Conservation (phyloP, 2,329 filamentous ascomycete species). For the Alternaria sp. region DNA sequence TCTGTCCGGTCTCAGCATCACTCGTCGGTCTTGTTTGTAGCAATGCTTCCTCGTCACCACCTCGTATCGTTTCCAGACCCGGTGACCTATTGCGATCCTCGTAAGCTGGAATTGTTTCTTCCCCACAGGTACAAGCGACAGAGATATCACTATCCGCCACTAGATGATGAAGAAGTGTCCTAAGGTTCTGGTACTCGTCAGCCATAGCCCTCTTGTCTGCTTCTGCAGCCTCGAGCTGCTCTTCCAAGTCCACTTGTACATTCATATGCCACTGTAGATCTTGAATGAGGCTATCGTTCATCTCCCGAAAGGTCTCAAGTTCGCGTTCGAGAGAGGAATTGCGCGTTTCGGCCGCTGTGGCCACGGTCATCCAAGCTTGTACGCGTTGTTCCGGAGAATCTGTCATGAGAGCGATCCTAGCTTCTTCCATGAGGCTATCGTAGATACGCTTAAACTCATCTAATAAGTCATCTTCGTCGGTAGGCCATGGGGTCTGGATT, state of each 20-base stretch:
- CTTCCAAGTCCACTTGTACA: slow-evolving; percentile 9
- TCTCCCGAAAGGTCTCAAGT: slow-evolving; percentile 9
- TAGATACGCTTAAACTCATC: neutral
- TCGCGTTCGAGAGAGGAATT: slow-evolving; percentile 17
- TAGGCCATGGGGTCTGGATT: neutral
- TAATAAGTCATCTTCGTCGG: neutral
- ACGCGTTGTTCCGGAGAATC: neutral
- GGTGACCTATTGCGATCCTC: no score
- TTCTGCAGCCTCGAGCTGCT: neutral
- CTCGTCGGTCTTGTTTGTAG: neutral
- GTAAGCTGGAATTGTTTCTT: neutral
- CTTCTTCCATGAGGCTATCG: slow-evolving; percentile 3
- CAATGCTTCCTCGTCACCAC: neutral
- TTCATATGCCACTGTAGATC: slow-evolving; percentile 17
- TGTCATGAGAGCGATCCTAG: neutral
- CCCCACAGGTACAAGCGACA: neutral
- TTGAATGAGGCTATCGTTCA: slow-evolving; percentile 7
- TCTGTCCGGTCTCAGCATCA: no score
- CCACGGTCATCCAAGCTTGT: slow-evolving; percentile 8
- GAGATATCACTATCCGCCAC: neutral
- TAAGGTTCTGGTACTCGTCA: neutral
- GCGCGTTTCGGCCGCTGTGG: slow-evolving; percentile 3
- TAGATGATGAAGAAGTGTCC: neutral
- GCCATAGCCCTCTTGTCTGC: slow-evolving; percentile 6
- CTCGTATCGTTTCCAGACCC: neutral